phyloP scores from a whole-genome alignment of 163 green algal genomes.

The Volvox carteri region DNA sequence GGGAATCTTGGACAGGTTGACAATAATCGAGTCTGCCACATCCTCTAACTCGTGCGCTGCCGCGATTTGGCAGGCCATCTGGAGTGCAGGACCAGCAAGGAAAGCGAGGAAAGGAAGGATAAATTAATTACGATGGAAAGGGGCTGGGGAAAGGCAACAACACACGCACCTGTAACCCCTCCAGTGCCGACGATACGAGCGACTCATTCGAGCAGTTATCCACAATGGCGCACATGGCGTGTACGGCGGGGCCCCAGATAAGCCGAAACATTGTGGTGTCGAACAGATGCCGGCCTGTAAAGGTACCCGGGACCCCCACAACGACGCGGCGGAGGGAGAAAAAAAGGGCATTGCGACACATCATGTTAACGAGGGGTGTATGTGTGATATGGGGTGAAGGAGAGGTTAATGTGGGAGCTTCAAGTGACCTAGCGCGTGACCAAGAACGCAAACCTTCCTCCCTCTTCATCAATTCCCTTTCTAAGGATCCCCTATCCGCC shows the following conservation, averaged over 20 bases:
- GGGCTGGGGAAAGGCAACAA: neutral
- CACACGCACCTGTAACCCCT: conserved; percentile 70
- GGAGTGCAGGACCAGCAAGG: neutral
- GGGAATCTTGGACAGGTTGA: conserved; percentile 82
- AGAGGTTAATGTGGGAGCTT: no score
- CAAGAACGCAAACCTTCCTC: no score
- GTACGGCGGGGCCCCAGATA: conserved; percentile 92
- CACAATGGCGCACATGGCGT: conserved; percentile 91
- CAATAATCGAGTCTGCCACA: conserved; percentile 87
- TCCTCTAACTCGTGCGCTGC: conserved; percentile 65
- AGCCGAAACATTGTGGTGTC: conserved; percentile 83
- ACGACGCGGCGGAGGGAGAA: no score
- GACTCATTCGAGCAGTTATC: conserved; percentile 75
- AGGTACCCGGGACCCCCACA: no score
- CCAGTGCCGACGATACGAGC: conserved; percentile 69
- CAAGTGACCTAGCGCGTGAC: no score
- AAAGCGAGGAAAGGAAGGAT: neutral
- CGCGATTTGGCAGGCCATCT: conserved; percentile 61
- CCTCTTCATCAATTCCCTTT: no score
- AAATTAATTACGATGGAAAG: neutral
- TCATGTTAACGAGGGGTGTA: no score
- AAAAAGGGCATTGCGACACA: neutral
- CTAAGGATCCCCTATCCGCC: no score
- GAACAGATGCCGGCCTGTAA: conserved; percentile 70
- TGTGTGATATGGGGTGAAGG: no score